Evolutionary conservation across 1,284 basidiomycete species (phyloP).

Genomic region (Tilletia horrida): DNA sequence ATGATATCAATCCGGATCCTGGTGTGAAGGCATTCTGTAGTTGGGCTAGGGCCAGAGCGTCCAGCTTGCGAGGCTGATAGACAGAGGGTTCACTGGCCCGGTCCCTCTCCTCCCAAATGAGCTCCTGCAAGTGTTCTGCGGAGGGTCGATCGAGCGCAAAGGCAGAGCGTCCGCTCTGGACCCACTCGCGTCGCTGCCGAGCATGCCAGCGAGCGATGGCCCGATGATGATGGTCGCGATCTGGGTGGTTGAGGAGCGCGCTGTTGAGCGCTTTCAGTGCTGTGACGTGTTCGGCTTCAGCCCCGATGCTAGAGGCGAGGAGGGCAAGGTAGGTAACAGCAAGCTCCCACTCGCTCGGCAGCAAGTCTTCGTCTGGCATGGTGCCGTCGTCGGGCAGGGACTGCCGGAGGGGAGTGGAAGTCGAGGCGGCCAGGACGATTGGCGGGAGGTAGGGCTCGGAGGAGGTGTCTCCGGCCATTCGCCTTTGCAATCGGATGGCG

Average conservation of each 20-base stretch:
- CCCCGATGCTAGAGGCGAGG: neutral
- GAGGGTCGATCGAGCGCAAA: constrained; percentile 13
- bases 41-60: too few species aligned
- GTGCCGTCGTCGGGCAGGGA: constrained; percentile 1
- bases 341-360: constrained; percentile 13
- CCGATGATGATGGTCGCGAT: neutral
- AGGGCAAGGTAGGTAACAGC: constrained; percentile 2
- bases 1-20: too few species aligned
- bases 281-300: neutral
- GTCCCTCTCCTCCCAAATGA: constrained; percentile 14
- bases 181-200: constrained; percentile 14
- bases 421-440: too few species aligned
- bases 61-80: neutral
- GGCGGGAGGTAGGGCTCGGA: neutral
- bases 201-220: constrained; percentile 14
- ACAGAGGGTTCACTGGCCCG: neutral
- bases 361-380: neutral
- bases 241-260: neutral
- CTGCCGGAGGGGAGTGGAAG: too few species aligned
- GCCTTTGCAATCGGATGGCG: constrained; percentile 4
- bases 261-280: constrained; percentile 3
- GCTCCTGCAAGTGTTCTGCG: neutral
- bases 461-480: constrained; percentile 15
- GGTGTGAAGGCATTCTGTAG: too few species aligned
- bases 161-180: neutral